Base-by-base conservation (phyloP, 768 basidiomycete genomes). In the Hericium erinaceus region DNA sequence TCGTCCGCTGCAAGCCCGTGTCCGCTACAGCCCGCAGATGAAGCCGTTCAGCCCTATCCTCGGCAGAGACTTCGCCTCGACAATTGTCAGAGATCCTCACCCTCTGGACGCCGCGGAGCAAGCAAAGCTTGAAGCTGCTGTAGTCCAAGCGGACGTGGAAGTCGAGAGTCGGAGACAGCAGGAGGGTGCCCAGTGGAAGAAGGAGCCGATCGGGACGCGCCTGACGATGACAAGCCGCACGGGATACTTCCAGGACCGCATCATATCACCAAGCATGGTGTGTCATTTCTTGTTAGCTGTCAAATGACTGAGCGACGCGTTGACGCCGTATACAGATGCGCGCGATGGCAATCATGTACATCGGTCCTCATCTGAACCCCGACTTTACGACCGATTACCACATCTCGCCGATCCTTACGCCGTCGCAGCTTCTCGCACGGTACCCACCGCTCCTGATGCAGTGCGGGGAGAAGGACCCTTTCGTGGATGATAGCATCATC, bases 401-500 rank as follows among this genome's bases (percentile, higher is more conserved):
- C 73, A 84, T 99, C 63, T 98, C 95, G 16, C 97, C 97, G 1
- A 89, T 99, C 65, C 80, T 98, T 52, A 83, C 95, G 7, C 95
- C 95, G 4, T 75, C 78, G 52, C 75, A 82, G 55, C 75, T 98
- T 3, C 82, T 99, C 12, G 92, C 91, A 1, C 87, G 92, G 64
- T 98, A 98, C 73, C 97, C 97, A 28, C 93, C 92, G 10, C 79
- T 98, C 46, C 80, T 95, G 60, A 84, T 98, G 79, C 90, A 95
- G 66, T 94, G 92, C 64, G 97, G 97, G 16, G 97, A 98, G 72
- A 94, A 92, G 67, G 87, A 89, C 60, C 72, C 95, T 0, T 92
- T 99, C 65, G 93, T 97, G 22, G 97, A 99, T 70, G 97, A 98
- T 69, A 98, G 93, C 0, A 87, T 99, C 61, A 92, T 98, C 64